Evolutionary conservation across 1,139 yeast species (phyloP).

Genomic region (Lodderomyces elongisporus): DNA sequence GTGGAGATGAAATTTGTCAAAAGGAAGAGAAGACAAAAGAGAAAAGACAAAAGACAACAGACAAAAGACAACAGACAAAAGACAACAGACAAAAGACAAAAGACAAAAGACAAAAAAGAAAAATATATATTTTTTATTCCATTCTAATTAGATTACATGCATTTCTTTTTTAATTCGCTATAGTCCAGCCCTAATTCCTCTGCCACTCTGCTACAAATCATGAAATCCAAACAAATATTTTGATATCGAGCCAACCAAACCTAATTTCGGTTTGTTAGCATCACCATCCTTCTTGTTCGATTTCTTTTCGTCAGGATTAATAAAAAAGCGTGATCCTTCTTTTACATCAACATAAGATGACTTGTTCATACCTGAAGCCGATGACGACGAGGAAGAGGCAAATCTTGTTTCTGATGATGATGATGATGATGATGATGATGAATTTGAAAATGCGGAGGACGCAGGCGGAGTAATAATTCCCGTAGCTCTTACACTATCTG

Average conservation of each 20-base stretch:
- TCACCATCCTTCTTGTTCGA: slow-evolving; percentile 9
- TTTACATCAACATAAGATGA: slow-evolving; percentile 27
- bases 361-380: slow-evolving; percentile 3
- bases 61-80: no score
- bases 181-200: no score
- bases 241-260: slow-evolving; percentile 30
- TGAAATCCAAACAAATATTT: slow-evolving; percentile 43
- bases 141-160: no score
- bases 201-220: slow-evolving; percentile 39
- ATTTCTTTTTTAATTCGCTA: no score
- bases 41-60: no score
- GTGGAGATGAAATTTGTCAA: no score
- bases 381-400: slow-evolving; percentile 3
- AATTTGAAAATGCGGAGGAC: slow-evolving; percentile 4
- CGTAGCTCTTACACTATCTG: not conserved
- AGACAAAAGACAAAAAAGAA: no score
- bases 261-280: slow-evolving; percentile 27
- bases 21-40: no score
- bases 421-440: not conserved
- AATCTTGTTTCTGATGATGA: not conserved
- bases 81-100: no score
- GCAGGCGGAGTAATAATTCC: slow-evolving; percentile 6
- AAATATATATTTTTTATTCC: no score
- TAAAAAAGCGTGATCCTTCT: slow-evolving; percentile 38
- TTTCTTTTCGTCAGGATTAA: slow-evolving; percentile 21